These are phyloP conservation scores for Crassisporium funariophilum DNA, from an alignment of 768 basidiomycete species.

Conservation along the genomic window DNA sequence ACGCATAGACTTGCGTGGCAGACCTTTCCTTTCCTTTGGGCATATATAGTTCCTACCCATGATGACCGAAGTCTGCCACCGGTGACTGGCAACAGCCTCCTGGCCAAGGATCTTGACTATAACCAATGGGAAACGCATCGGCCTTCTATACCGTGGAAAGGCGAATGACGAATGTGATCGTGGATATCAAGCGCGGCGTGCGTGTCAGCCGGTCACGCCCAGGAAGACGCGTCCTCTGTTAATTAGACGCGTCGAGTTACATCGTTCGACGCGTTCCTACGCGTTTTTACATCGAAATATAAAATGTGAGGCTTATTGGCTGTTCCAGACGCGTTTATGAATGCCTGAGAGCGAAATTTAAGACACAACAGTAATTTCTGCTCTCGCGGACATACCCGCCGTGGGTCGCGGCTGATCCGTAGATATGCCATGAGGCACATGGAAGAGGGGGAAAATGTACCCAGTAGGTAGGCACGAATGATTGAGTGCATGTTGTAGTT, in stretches of 20 bases:
- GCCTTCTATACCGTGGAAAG: no score
- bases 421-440: constrained; percentile 31
- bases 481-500: constrained; percentile 6
- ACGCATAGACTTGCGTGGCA: constrained; percentile 18
- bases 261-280: constrained; percentile 45
- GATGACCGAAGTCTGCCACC: constrained; percentile 6
- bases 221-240: constrained; percentile 19
- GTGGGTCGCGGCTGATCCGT: constrained; percentile 35
- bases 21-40: constrained; percentile 12
- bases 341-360: constrained; percentile 6
- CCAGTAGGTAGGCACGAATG: constrained; percentile 3
- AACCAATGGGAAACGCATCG: no score
- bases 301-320: neutral
- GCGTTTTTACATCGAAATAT: constrained; percentile 41
- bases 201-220: constrained; percentile 9
- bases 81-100: no score
- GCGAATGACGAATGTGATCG: neutral
- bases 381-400: constrained; percentile 26
- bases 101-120: no score
- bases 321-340: constrained; percentile 15
- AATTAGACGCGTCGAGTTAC: constrained; percentile 24
- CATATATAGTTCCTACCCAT: constrained; percentile 1
- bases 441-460: constrained; percentile 12
- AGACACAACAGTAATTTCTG: constrained; percentile 17
- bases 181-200: constrained; percentile 14